These are phyloP conservation scores for Plantago elongata DNA, from an alignment of 257 asterid genomes.

Conservation along the genomic window DNA sequence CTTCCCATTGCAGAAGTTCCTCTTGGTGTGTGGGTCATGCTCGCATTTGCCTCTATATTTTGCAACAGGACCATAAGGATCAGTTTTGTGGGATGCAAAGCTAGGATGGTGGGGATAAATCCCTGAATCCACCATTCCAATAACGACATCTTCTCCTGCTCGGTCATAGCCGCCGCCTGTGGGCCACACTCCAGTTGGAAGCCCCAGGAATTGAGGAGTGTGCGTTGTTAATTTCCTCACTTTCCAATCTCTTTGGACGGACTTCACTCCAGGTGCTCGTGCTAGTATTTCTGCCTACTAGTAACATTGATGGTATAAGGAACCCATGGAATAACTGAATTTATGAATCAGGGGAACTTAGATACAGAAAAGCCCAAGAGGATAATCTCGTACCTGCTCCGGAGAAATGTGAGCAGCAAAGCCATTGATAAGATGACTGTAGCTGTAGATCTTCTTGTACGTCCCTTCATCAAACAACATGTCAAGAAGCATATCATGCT, in stretches of 20 bases:
- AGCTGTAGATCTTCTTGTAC: slow-evolving; percentile 86
- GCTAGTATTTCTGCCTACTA: slow-evolving; percentile 86
- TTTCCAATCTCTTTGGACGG: slow-evolving; percentile 94
- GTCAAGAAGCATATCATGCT: slow-evolving; percentile 93
- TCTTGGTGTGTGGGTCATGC: slow-evolving; percentile 66
- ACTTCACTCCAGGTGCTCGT: slow-evolving; percentile 79
- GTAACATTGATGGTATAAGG: slow-evolving; percentile 40
- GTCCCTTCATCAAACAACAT: slow-evolving; percentile 79
- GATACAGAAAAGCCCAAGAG: slow-evolving; percentile 12
- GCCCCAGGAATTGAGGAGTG: slow-evolving; percentile 96
- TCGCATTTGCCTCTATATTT: slow-evolving; percentile 92
- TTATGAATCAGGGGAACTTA: background rate
- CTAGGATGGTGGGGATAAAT: slow-evolving; percentile 92
- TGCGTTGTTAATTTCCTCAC: slow-evolving; percentile 93
- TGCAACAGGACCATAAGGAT: slow-evolving; percentile 83
- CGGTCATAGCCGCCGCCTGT: slow-evolving; percentile 90
- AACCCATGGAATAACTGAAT: slow-evolving; percentile 20
- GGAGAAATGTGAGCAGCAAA: slow-evolving; percentile 83
- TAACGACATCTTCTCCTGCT: slow-evolving; percentile 94
- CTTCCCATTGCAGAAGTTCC: slow-evolving; percentile 83
- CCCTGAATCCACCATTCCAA: slow-evolving; percentile 96
- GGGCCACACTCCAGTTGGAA: slow-evolving; percentile 99
- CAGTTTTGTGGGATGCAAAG: slow-evolving; percentile 60
- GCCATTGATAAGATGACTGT: slow-evolving; percentile 87
- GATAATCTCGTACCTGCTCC: slow-evolving; percentile 68